Percentiles rank a stretch among this genome's conserved stretches.
These are phyloP conservation scores for Saccharomycopsis schoenii DNA, from an alignment of 805 yeast species.

Conservation along the genomic window DNA sequence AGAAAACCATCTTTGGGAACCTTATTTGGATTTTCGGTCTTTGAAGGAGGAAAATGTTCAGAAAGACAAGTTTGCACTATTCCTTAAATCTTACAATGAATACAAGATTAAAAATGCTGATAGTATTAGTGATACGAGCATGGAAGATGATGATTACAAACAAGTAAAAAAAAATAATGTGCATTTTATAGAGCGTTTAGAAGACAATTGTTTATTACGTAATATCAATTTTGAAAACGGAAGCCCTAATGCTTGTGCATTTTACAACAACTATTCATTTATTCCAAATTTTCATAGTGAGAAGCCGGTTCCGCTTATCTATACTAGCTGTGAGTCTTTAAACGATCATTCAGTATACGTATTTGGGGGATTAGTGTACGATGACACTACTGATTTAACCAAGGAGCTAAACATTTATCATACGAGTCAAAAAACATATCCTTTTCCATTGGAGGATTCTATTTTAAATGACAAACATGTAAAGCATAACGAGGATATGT, in stretches of 20 bases:
- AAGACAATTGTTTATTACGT: neutral
- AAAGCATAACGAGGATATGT: slow-evolving; percentile 31
- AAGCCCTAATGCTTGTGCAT: neutral
- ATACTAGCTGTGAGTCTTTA: neutral
- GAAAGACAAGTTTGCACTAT: neutral
- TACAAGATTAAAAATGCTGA: neutral
- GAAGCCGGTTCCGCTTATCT: neutral
- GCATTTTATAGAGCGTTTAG: neutral
- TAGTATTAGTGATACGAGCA: neutral
- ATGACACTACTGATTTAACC: neutral
- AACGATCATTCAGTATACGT: neutral
- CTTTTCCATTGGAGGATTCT: slow-evolving; percentile 34
- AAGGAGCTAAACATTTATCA: neutral
- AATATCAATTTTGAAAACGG: neutral
- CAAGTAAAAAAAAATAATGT: neutral
- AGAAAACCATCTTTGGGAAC: neutral
- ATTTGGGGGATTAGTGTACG: slow-evolving; percentile 3
- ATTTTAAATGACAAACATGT: slow-evolving; percentile 34
- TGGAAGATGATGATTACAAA: neutral
- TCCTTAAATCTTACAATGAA: neutral
- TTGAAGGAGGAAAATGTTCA: neutral
- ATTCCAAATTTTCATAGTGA: neutral
- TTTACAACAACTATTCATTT: neutral
- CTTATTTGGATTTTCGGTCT: neutral
- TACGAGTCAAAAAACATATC: slow-evolving; percentile 23